These are phyloP conservation scores for Hemisphaericaspora lyxosophila DNA, from an alignment of 1,139 yeast genomes.

Conservation along the genomic window DNA sequence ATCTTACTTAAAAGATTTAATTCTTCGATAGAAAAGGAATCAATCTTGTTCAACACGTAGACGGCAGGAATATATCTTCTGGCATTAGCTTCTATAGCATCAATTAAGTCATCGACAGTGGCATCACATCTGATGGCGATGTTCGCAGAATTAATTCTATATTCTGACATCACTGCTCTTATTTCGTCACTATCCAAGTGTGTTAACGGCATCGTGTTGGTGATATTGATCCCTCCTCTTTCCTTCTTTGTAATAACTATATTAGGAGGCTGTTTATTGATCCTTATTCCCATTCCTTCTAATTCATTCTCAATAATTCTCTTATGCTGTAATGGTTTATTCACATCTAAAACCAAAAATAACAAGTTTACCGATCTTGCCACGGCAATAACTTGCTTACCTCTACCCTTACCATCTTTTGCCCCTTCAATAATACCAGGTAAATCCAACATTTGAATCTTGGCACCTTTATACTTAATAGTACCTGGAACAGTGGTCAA, in stretches of 20 bases:
- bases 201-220: conserved; percentile 89
- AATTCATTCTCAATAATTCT: conserved; percentile 89
- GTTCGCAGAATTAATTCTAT: conserved; percentile 94
- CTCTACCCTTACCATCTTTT: conserved; percentile 98
- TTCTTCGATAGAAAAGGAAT: conserved; percentile 90
- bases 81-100: conserved; percentile 85
- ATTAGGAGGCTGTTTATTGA: conserved; percentile 90
- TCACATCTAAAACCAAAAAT: conserved; percentile 91
- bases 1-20: conserved; percentile 84
- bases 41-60: conserved; percentile 92
- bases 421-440: conserved; percentile 99
- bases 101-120: conserved; percentile 91
- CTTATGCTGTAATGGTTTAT: conserved; percentile 92
- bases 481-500: conserved; percentile 97
- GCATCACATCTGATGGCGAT: conserved; percentile 97
- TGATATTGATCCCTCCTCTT: conserved; percentile 90
- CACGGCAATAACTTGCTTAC: conserved; percentile 97
- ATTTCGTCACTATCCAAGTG: conserved; percentile 90
- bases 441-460: conserved; percentile 94
- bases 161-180: conserved; percentile 93
- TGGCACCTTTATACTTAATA: conserved; percentile 93
- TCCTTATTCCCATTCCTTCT: conserved; percentile 95
- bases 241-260: conserved; percentile 89
- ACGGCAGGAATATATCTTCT: conserved; percentile 94
- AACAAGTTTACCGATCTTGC: conserved; percentile 93